These are phyloP conservation scores for Gossypium turneri DNA, from an alignment of 345 rosid species.

Conservation along the genomic window DNA sequence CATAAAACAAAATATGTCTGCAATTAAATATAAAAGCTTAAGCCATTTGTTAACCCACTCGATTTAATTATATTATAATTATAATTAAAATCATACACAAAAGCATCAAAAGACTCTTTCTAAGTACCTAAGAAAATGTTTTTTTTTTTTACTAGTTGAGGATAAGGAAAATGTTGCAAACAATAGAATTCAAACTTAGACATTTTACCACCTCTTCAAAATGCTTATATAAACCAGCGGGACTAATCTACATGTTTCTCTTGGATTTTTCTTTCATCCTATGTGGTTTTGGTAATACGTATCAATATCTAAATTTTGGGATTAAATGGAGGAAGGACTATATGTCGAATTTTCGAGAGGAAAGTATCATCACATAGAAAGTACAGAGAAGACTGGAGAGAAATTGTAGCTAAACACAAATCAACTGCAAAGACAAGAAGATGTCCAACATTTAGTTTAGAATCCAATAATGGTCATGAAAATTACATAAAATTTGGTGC, in stretches of 20 bases:
- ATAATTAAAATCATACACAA: not conserved
- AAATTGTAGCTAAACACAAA: conserved; percentile 34
- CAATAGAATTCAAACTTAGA: no score
- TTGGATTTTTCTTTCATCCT: no score
- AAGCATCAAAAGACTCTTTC: not conserved
- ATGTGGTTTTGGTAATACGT: no score
- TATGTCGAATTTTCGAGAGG: conserved; percentile 76
- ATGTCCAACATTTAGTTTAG: conserved; percentile 23
- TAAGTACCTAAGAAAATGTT: not conserved
- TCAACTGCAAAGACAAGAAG: conserved; percentile 11
- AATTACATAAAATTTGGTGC: conserved; percentile 44
- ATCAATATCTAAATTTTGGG: not conserved
- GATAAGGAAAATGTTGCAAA: no score
- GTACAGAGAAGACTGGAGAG: conserved; percentile 58
- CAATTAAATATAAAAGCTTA: not conserved
- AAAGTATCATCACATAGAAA: conserved; percentile 36
- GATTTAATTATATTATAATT: not conserved
- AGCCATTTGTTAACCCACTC: not conserved
- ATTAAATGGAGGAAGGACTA: conserved; percentile 68
- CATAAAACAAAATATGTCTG: not conserved
- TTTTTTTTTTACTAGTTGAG: no score
- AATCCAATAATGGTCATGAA: conserved; percentile 24
- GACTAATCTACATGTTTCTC: no score
- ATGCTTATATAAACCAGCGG: no score
- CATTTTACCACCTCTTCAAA: no score